Evolutionary conservation across 768 basidiomycete species (phyloP).

Genomic region (Suillus ampliporus): DNA sequence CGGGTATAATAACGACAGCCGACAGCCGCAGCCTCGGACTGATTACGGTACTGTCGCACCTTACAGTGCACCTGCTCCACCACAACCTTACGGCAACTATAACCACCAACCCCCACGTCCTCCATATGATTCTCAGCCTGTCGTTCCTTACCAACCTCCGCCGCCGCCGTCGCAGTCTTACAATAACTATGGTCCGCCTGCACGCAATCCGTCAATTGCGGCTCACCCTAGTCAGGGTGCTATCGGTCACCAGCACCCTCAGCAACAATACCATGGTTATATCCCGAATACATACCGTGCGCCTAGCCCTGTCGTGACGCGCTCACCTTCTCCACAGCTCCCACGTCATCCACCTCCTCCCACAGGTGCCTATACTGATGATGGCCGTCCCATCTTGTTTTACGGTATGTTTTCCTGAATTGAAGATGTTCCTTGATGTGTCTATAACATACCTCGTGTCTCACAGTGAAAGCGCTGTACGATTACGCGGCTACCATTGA

Average conservation of each 20-base stretch:
- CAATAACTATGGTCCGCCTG: slow-evolving; percentile 12
- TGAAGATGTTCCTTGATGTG: slow-evolving; percentile 11
- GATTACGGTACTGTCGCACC: slow-evolving; percentile 24
- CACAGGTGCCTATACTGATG: slow-evolving; percentile 83
- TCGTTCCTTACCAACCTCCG: slow-evolving; percentile 23
- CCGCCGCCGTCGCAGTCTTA: slow-evolving; percentile 19
- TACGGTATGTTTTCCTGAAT: slow-evolving; percentile 65
- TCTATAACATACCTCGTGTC: slow-evolving; percentile 9
- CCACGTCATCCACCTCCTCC: slow-evolving; percentile 49
- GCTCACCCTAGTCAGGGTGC: slow-evolving; percentile 20
- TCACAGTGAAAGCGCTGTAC: slow-evolving; percentile 85
- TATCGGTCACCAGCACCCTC: slow-evolving; percentile 37
- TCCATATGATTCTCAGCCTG: slow-evolving; percentile 25
- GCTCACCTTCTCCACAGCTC: slow-evolving; percentile 59
- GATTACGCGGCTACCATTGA: slow-evolving; percentile 85
- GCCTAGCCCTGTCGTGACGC: slow-evolving; percentile 47
- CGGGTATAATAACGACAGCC: slow-evolving; percentile 23
- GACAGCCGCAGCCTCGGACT: slow-evolving; percentile 41
- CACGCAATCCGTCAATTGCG: slow-evolving; percentile 13
- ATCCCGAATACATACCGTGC: slow-evolving; percentile 42
- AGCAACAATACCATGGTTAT: slow-evolving; percentile 28
- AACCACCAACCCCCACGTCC: slow-evolving; percentile 25
- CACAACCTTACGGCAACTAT: slow-evolving; percentile 21
- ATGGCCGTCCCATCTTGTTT: slow-evolving; percentile 83
- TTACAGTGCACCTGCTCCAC: slow-evolving; percentile 17